These are phyloP conservation scores for Botryotinia globosa DNA, from an alignment of 2,329 filamentous ascomycete genomes.

Conservation along the genomic window DNA sequence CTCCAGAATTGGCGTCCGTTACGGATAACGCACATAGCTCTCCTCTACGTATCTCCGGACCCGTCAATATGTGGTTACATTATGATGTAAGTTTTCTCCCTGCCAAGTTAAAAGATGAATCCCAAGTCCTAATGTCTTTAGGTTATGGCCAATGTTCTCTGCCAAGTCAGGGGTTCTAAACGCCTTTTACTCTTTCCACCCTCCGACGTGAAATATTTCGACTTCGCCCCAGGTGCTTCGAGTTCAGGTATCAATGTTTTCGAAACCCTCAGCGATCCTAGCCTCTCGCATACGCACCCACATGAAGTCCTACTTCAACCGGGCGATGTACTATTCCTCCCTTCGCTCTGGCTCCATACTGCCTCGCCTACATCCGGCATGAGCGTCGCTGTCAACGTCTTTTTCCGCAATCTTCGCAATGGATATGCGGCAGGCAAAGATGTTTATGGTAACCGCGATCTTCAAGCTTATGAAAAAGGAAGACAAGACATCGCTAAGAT, in stretches of 20 bases:
- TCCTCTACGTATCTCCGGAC: constrained; percentile 74
- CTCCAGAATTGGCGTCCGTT: constrained; percentile 57
- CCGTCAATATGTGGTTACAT: constrained; percentile 84
- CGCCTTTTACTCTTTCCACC: constrained; percentile 76
- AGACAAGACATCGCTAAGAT: constrained; percentile 70
- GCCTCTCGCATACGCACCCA: constrained; percentile 54
- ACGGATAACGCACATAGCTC: constrained; percentile 69
- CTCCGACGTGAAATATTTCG: constrained; percentile 64
- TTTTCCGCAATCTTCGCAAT: constrained; percentile 69
- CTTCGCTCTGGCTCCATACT: constrained; percentile 81
- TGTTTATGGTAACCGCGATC: constrained; percentile 83
- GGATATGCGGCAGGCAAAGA: constrained; percentile 74
- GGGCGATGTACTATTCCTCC: constrained; percentile 78
- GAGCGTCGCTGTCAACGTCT: constrained; percentile 84
- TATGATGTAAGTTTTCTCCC: constrained; percentile 61
- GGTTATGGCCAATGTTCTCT: constrained; percentile 86
- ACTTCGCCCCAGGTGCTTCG: constrained; percentile 73
- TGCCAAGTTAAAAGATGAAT: too few relatives aligned
- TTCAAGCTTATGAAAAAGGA: constrained; percentile 81
- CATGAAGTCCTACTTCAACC: constrained; percentile 63
- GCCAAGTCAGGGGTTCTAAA: constrained; percentile 73
- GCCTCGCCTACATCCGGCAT: constrained; percentile 55
- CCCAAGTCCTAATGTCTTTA: constrained; percentile 38
- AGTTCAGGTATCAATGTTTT: constrained; percentile 78
- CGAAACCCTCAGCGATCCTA: constrained; percentile 43